Base-by-base conservation (phyloP, 139 green algal species). In the Marvania coccoides region DNA sequence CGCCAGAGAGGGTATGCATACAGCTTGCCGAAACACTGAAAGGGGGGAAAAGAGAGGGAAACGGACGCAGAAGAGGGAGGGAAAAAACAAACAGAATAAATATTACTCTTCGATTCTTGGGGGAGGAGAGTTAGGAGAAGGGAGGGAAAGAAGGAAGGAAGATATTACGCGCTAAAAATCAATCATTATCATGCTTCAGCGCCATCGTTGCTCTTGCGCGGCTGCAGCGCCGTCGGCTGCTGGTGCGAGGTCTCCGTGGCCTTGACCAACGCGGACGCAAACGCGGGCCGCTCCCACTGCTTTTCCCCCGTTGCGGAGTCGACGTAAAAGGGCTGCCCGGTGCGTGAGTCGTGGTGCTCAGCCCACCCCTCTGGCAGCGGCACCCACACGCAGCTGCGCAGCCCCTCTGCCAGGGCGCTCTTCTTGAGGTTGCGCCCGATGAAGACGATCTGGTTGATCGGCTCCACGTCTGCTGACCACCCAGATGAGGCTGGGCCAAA, bases 381-480 rank as follows among this genome's bases (percentile, higher is more conserved):
- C n/a, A 74, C 57, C 82, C 81, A 94, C 57, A 94, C 70, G 63
- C 87, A 94, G 6, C 73, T 80, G 58, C 84, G 74, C 51, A 91
- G 76, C 31, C 83, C 82, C 47, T 91, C 80, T 12, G 67, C 63
- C 42, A 90, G 58, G 0, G 47, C 76, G 75, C 58, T 39, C 30
- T 58, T 64, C 61, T 89, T 66, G 28, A 95, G 64, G 30, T 83
- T 75, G 24, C 76, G 67, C 28, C 88, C 88, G 37, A 95, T 93
- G 74, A 95, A 95, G 19, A 95, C 87, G 26, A 95, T 84, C 68
- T 87, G 77, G 76, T 88, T 93, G 35, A 90, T 61, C 3, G 63
- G 78, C 45, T 68, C 28, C 74, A 90, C 87, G 5, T 67, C 74
- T 28, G 85, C 66, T n/a, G 23, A 24, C 86, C 86, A 94, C 7